Evolutionary conservation across 1,284 basidiomycete species (phyloP).

Genomic region (Pseudozyma hubeiensis): DNA sequence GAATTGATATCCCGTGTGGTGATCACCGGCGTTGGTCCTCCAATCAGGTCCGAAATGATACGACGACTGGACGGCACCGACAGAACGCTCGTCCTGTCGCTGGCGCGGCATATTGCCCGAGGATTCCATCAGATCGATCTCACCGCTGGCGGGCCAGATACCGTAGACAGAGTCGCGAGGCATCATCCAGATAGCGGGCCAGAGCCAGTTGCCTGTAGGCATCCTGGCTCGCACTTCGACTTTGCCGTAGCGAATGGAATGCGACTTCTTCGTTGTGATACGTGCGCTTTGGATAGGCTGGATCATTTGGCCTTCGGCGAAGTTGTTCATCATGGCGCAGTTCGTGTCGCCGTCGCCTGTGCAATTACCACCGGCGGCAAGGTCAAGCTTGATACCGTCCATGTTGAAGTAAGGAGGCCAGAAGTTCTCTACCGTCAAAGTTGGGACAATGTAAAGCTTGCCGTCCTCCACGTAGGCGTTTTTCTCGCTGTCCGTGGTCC

Average conservation of each 20-base stretch:
- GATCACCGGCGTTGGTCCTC: constrained; percentile 75
- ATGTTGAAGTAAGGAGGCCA: constrained; percentile 75
- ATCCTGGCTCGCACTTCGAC: constrained; percentile 84
- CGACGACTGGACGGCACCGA: constrained; percentile 69
- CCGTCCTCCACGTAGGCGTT: constrained; percentile 83
- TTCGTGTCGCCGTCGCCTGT: constrained; percentile 72
- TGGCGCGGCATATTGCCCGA: constrained; percentile 70
- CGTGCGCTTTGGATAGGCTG: constrained; percentile 84
- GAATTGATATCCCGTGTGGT: constrained; percentile 77
- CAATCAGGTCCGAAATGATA: constrained; percentile 79
- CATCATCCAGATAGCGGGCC: constrained; percentile 88
- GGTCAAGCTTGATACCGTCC: constrained; percentile 81
- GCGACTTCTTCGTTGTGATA: constrained; percentile 76
- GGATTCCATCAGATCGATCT: constrained; percentile 84
- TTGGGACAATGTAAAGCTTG: constrained; percentile 83
- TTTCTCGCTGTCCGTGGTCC: constrained; percentile 81
- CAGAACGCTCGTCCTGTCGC: constrained; percentile 74
- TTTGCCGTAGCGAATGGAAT: constrained; percentile 80
- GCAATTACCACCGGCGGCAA: constrained; percentile 79
- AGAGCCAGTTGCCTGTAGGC: constrained; percentile 79
- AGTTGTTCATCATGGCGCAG: constrained; percentile 71
- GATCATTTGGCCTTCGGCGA: constrained; percentile 72
- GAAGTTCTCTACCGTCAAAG: constrained; percentile 81
- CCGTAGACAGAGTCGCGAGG: constrained; percentile 78
- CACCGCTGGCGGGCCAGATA: constrained; percentile 79